These are phyloP conservation scores for Colletotrichum orbiculare DNA, from an alignment of 2,329 filamentous ascomycete species.

Conservation along the genomic window DNA sequence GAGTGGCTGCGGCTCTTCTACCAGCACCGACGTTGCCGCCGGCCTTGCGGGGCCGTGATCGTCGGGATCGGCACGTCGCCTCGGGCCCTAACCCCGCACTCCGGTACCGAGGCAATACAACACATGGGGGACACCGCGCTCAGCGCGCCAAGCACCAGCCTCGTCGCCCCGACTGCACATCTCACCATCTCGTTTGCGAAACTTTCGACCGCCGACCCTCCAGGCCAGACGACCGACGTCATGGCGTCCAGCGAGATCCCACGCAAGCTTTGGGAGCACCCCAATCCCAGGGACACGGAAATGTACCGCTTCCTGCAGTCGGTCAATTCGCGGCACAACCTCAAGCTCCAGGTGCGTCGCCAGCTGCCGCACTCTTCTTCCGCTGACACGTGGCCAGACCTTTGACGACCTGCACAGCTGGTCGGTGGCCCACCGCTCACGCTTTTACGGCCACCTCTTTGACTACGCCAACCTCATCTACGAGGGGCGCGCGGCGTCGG, in stretches of 20 bases:
- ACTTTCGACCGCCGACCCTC: too few species aligned
- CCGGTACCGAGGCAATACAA: neutral
- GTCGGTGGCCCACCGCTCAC: slow-evolving; percentile 69
- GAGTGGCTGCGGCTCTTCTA: too few species aligned
- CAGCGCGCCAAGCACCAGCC: too few species aligned
- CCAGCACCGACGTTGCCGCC: too few species aligned
- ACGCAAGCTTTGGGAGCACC: slow-evolving; percentile 76
- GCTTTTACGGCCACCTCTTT: slow-evolving; percentile 76
- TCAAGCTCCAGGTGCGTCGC: slow-evolving; percentile 66
- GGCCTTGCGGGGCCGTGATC: too few species aligned
- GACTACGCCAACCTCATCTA: slow-evolving; percentile 70
- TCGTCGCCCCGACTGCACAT: too few species aligned
- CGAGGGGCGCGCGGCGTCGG: slow-evolving; percentile 65
- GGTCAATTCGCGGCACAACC: slow-evolving; percentile 67
- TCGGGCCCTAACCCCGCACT: slow-evolving; percentile 1
- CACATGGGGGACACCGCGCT: too few species aligned
- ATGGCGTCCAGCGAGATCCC: slow-evolving; percentile 55
- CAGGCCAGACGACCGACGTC: neutral
- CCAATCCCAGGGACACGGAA: slow-evolving; percentile 67
- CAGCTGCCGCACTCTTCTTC: neutral
- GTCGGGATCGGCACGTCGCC: too few species aligned
- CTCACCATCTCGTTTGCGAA: too few species aligned
- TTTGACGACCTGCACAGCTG: slow-evolving; percentile 78
- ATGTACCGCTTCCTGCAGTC: slow-evolving; percentile 76
- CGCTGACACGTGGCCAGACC: slow-evolving; percentile 54